Base-by-base conservation (phyloP, 148 eudicot species). In the Vaccinium vitisidaea region DNA sequence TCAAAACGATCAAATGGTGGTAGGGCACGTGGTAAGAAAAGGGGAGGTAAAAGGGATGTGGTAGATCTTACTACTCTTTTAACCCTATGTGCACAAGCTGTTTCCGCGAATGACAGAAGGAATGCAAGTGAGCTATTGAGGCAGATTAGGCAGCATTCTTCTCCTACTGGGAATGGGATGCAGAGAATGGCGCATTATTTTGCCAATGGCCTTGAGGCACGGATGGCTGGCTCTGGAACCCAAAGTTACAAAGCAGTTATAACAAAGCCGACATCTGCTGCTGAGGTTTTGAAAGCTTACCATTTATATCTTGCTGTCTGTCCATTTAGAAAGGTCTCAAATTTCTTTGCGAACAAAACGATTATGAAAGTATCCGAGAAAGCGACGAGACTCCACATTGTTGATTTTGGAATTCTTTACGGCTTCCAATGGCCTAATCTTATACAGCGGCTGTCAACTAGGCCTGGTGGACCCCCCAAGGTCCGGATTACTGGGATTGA, bases 391-490 rank as follows among this genome's bases (percentile, higher is more conserved):
- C 85, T 95, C 30, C 98, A 95, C 83, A 92, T 95, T 48, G 86
- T 94, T 55, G 95, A 94, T 87, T 87, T 93, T 54, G 98, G 98
- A 48, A 90, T 94, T 71, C 90, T 93, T 16, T 94, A 91, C 43
- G 98, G 98, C 39, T 95, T 93, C 83, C 98, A 95, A 76, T 95
- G 97, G 95, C 98, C 98, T 69, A 85, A 88, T 69, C 86, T 95
- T 14, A 84, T 95, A 54, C 91, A 95, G 79, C 89, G 90, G 11
- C 92, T 95, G 70, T 89, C 98, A 15, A 79, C 90, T 69, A 92
- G 93, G 83, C 90, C 95, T 3, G 97, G 93, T 79, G 97, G 98
- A 9, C 98, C 98, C 21, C 98, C 98, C 8, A 88, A 85, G 53
- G 92, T 95, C 53, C 93, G 93, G 19, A 87, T 95, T 14, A 95